Evolutionary conservation across 75 land plant genomes (phyloP).

Genomic region (Larix kaempferi): DNA sequence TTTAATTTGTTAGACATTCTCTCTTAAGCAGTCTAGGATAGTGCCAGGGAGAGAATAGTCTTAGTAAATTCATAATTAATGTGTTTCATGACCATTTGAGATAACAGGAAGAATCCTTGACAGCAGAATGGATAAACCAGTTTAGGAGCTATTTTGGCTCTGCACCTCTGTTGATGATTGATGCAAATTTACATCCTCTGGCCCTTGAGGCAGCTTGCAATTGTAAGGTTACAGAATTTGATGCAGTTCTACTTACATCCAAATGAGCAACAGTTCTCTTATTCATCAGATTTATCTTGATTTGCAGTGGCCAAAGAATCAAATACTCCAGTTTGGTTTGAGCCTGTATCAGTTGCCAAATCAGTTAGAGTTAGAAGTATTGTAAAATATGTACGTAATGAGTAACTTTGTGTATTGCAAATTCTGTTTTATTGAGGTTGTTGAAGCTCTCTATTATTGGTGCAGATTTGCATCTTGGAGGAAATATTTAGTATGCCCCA

Average conservation of each 20-base stretch:
- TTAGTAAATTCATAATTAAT: neutral
- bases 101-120: slow-evolving; percentile 71
- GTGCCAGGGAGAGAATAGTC: neutral
- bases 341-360: slow-evolving; percentile 91
- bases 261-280: neutral
- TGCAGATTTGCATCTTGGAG: neutral
- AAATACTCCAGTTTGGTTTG: slow-evolving; percentile 86
- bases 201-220: slow-evolving; percentile 76
- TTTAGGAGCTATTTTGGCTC: slow-evolving; percentile 42
- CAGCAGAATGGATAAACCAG: slow-evolving; percentile 72
- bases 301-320: slow-evolving; percentile 79
- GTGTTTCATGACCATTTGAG: neutral
- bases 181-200: slow-evolving; percentile 70
- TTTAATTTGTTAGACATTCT: neutral
- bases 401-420: neutral
- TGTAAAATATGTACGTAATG: slow-evolving; percentile 62
- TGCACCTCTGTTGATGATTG: slow-evolving; percentile 85
- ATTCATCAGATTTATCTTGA: neutral
- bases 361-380: slow-evolving; percentile 65
- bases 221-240: slow-evolving; percentile 34
- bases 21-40: neutral
- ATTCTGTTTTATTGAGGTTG: neutral
- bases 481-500: neutral
- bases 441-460: neutral
- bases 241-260: neutral